Evolutionary conservation across 2,329 filamentous ascomycete genomes (phyloP), one percentile per base, ranked within the genome.

Genomic region (Penicillium sp.): DNA sequence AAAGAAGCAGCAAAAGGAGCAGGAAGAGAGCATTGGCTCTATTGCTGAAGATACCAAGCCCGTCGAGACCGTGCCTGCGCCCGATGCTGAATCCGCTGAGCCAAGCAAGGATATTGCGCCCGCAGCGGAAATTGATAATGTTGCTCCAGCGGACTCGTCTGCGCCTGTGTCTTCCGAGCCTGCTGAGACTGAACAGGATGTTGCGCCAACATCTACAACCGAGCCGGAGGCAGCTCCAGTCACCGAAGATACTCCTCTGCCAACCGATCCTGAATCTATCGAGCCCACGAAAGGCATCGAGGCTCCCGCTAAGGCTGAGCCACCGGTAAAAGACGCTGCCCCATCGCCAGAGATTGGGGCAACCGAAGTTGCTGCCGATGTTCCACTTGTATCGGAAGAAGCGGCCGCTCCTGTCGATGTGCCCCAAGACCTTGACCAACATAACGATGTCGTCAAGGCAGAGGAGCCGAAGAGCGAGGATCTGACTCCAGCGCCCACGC

Each of bases 1-100:
- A 35, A 57, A 53, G 40, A 53, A 57, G 43, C 48, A 57, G 42
- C 54, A 56, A 15, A 46, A 53, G 6, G 26, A 32, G 40, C 35
- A 53, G 19, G 46, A 56, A 43, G 51, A 50, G n/a, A 49, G 17
- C 21, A 17, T 31, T 6, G 35, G 29, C 19, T 28, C 46, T 22
- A 13, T 24, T 44, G 24, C 41, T 10, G 51, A 43, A 3, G 47
- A 52, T n/a, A 17, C 34, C 10, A 29, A 43, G 22, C 17, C 45
- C 13, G 28, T 35, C n/a, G 57, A 55, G 13, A 9, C 40, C 7
- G 29, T 22, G 5, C 35, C 45, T 17, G 39, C 28, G 4, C 38
- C 45, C 0, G 45, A 48, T 1, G n/a, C 47, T 3, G 47, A 52
- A n/a, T 9, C 24, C 6, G 13, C 33, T 6, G 41, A 38, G 8